A percentile compares a stretch with the other conserved stretches of the same genome.
Conservation (phyloP, 2,329 filamentous ascomycete species). For the Herpomyces periplanetae region DNA sequence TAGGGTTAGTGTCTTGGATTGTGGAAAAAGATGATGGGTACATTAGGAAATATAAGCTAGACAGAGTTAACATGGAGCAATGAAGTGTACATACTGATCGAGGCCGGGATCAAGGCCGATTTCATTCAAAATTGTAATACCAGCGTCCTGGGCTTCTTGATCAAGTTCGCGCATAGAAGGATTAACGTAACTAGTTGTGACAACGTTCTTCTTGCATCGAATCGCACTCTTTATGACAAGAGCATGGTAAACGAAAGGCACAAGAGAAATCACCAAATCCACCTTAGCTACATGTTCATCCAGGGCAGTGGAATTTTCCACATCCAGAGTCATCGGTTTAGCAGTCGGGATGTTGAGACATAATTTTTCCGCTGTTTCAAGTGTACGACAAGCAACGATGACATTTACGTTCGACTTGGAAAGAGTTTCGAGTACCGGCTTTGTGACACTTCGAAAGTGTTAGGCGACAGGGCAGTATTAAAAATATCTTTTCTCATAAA, state of each 20-base stretch:
- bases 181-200: constrained; percentile 74
- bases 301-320: constrained; percentile 30
- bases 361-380: constrained; percentile 35
- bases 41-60: constrained; percentile 3
- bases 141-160: constrained; percentile 40
- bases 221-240: constrained; percentile 75
- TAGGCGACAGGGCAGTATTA: no score
- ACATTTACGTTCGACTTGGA: constrained; percentile 16
- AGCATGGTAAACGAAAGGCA: constrained; percentile 67
- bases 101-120: constrained; percentile 15
- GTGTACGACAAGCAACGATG: constrained; percentile 31
- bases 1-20: constrained; percentile 10
- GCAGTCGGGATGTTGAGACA: constrained; percentile 29
- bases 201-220: constrained; percentile 69
- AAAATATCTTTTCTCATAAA: no score
- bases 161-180: constrained; percentile 73
- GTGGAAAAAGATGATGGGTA: constrained; percentile 25
- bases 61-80: constrained; percentile 8
- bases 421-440: constrained; percentile 17
- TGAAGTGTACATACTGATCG: constrained; percentile 2
- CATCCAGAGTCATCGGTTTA: constrained; percentile 42
- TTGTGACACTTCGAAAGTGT: no score
- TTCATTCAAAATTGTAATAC: constrained; percentile 93
- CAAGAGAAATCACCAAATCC: constrained; percentile 28
- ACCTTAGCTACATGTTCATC: constrained; percentile 41